Base-by-base conservation (phyloP, 805 yeast species). In the Debaryomyces prosopidis region DNA sequence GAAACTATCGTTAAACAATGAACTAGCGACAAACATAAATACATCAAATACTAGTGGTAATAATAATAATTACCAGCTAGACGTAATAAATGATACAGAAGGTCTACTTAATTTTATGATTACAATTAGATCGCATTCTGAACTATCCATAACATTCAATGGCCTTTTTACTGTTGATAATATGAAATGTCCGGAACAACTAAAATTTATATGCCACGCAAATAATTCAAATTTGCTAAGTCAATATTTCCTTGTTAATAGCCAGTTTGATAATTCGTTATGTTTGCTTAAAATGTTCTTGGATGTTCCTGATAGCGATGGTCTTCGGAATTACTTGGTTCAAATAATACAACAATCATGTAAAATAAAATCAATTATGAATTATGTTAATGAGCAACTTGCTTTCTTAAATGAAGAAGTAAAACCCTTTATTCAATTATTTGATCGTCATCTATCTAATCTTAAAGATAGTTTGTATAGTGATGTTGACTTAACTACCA, bases 381-480 rank as follows among this genome's bases (percentile, higher is more conserved):
- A 57, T 37, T 62, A 61, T 42, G 47, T 66, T 5, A 39, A 48
- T 8, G 59, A 49, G 6, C 66, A 63, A 39, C 34, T 67, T 2
- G 26, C 39, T 2, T 30, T 39, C 5, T 41, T 68, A 8, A 43
- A 50, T 4, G 42, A 43, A 3, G 69, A 65, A 40, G 48, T 63
- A 3, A 53, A 45, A 11, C 59, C 63, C 5, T 68, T 63, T 45
- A 45, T 65, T 9, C 38, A 47, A 2, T 44, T 62, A 2, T 58
- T 58, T 30, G 75, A 71, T 43, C 49, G 73, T 11, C 62, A 68
- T 45, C 46, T 71, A 23, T 48, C 63, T 8, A 71, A 71, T 39
- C 58, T 62, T 39, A 57, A 54, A 36, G 73, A 68, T 40, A 50
- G 62, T 8, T 32, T 68, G 1, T 51, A 47, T 9, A 56, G 44